Conservation (phyloP, 768 basidiomycete species). For the Amanita brunnescens region DNA sequence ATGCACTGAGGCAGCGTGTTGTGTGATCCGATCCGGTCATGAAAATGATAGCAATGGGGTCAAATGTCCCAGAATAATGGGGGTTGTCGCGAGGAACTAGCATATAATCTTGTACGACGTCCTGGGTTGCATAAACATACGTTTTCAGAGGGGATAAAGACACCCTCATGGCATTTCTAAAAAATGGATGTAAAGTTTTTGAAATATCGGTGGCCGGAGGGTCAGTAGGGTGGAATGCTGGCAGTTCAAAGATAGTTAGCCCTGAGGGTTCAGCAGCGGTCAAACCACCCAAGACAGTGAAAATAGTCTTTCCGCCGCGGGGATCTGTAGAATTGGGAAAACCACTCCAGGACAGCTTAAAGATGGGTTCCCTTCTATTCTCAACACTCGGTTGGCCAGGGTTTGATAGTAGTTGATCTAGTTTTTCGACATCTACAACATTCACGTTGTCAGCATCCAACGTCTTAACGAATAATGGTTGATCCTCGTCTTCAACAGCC, state of each 20-base stretch:
- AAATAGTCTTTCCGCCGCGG: slow-evolving; percentile 60
- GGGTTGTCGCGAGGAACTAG: slow-evolving; percentile 64
- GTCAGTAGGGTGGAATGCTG: slow-evolving; percentile 50
- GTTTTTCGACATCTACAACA: slow-evolving; percentile 35
- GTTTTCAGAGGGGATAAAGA: slow-evolving; percentile 41
- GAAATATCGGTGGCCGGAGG: slow-evolving; percentile 29
- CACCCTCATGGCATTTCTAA: slow-evolving; percentile 55
- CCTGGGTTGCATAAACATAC: slow-evolving; percentile 49
- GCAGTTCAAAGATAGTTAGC: slow-evolving; percentile 61
- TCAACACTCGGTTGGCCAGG: slow-evolving; percentile 6
- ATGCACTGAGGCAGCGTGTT: slow-evolving; percentile 48
- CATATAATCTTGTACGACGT: slow-evolving; percentile 69
- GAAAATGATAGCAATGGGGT: slow-evolving; percentile 61
- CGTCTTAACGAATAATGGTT: slow-evolving; percentile 68
- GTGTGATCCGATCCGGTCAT: slow-evolving; percentile 42
- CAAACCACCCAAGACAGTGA: slow-evolving; percentile 75
- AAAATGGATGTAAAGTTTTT: slow-evolving; percentile 31
- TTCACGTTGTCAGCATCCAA: slow-evolving; percentile 47
- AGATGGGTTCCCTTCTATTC: slow-evolving; percentile 60
- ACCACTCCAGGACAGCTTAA: slow-evolving; percentile 79
- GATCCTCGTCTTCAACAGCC: slow-evolving; percentile 70
- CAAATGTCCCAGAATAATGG: slow-evolving; percentile 57
- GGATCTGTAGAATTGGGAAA: slow-evolving; percentile 60
- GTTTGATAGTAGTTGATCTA: slow-evolving; percentile 33
- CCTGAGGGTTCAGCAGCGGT: slow-evolving; percentile 45